Evolutionary conservation across 805 yeast species (phyloP).

Genomic region (Saccharomycopsis selenospora): DNA sequence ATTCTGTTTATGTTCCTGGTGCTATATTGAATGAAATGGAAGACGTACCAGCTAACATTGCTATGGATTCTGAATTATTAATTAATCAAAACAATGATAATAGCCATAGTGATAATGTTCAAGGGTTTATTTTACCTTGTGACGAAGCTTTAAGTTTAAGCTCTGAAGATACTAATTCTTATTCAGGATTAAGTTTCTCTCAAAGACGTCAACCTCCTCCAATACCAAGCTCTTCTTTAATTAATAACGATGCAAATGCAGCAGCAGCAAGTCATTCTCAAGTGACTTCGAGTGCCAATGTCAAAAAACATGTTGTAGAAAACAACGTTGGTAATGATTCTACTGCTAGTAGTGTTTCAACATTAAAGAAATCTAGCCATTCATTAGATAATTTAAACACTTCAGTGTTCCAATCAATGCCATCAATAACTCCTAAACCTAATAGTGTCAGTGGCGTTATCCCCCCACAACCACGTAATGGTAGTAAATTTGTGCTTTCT

Average conservation of each 20-base stretch:
- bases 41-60: slow-evolving; percentile 20
- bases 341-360: too few species aligned
- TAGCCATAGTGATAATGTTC: slow-evolving; percentile 6
- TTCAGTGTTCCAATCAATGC: background rate
- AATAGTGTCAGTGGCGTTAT: background rate
- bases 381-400: background rate
- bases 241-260: background rate
- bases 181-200: slow-evolving; percentile 13
- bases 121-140: slow-evolving; percentile 17
- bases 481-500: too few species aligned
- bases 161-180: slow-evolving; percentile 15
- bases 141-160: slow-evolving; percentile 18
- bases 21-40: slow-evolving; percentile 13
- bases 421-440: background rate
- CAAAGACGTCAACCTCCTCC: background rate
- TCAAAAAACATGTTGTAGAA: too few species aligned
- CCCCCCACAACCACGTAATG: too few species aligned
- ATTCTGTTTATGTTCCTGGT: slow-evolving; percentile 48
- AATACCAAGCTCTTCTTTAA: too few species aligned
- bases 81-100: background rate
- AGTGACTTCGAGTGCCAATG: too few species aligned
- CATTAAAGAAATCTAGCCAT: background rate
- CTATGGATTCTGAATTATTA: slow-evolving; percentile 7
- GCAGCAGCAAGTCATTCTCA: background rate
- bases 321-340: too few species aligned